These are phyloP conservation scores for Moesziomyces sp. DNA, from an alignment of 1,284 basidiomycete genomes.

Conservation along the genomic window DNA sequence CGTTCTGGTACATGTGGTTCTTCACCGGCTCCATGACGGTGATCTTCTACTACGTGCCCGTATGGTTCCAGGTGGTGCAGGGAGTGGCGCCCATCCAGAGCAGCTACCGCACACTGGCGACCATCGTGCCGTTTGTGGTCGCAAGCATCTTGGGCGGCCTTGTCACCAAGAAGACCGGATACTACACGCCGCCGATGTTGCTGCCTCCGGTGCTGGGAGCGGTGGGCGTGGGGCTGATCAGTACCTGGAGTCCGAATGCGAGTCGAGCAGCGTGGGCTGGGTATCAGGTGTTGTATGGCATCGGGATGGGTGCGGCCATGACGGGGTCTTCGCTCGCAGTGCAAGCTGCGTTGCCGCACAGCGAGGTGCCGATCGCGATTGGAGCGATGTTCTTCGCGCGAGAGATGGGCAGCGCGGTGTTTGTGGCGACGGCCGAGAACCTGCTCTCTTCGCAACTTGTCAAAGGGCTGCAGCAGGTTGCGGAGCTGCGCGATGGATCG, in stretches of 20 bases:
- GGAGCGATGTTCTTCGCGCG: slow-evolving; percentile 25
- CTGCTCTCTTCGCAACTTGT: slow-evolving; percentile 12
- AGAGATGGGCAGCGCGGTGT: slow-evolving; percentile 29
- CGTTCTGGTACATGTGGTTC: slow-evolving; percentile 25
- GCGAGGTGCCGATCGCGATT: slow-evolving; percentile 17
- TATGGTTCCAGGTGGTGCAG: slow-evolving; percentile 30
- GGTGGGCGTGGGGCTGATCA: slow-evolving; percentile 22
- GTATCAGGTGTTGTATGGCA: slow-evolving; percentile 25
- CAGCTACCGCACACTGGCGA: slow-evolving; percentile 20
- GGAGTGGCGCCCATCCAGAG: slow-evolving; percentile 4
- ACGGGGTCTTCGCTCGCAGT: slow-evolving; percentile 22
- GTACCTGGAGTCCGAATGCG: slow-evolving; percentile 9
- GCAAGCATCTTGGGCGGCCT: slow-evolving; percentile 13
- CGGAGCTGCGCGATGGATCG: slow-evolving; percentile 5
- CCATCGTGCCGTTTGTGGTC: slow-evolving; percentile 12
- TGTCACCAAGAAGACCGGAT: slow-evolving; percentile 11
- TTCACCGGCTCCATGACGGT: slow-evolving; percentile 15
- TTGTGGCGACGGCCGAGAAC: slow-evolving; percentile 21
- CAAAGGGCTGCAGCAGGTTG: slow-evolving; percentile 11
- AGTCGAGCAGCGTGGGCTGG: slow-evolving; percentile 15
- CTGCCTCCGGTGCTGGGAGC: slow-evolving; percentile 15
- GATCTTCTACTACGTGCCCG: slow-evolving; percentile 36
- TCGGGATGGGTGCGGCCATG: slow-evolving; percentile 27
- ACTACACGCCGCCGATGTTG: slow-evolving; percentile 24
- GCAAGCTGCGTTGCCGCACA: slow-evolving; percentile 16